A percentile compares a stretch with the other conserved stretches of the same genome.
phyloP scores from a whole-genome alignment of 1,284 basidiomycete species.

The Apiotrichum akiyoshidainum region DNA sequence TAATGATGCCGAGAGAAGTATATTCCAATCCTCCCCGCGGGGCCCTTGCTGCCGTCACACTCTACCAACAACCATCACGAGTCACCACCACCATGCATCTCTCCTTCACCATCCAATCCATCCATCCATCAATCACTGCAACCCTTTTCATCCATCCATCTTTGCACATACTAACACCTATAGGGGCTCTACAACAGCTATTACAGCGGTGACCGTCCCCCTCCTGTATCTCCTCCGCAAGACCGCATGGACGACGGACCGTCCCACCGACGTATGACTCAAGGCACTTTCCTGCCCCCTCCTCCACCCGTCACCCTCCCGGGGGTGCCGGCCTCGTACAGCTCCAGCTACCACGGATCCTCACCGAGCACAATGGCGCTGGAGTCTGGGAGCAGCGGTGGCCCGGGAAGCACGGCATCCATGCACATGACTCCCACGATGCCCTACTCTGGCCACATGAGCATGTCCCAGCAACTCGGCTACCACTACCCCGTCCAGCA shows the following conservation, averaged over 20 bases:
- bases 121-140: too few species aligned
- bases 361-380: constrained; percentile 7
- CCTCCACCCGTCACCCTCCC: constrained; percentile 25
- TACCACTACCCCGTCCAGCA: constrained; percentile 20
- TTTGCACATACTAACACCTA: constrained; percentile 2
- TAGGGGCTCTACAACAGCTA: constrained; percentile 28
- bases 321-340: constrained; percentile 19
- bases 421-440: constrained; percentile 21
- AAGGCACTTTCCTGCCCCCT: constrained; percentile 26
- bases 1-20: too few species aligned
- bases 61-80: too few species aligned
- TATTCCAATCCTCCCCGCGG: too few species aligned
- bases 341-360: constrained; percentile 15
- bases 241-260: constrained; percentile 15
- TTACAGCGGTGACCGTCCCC: constrained; percentile 22
- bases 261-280: constrained; percentile 20
- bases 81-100: too few species aligned
- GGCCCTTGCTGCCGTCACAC: neutral
- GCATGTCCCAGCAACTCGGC: constrained; percentile 12
- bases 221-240: constrained; percentile 17
- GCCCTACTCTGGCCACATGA: constrained; percentile 23
- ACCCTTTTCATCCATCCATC: neutral
- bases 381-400: neutral
- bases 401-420: neutral
- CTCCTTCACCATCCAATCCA: too few species aligned